Conservation (phyloP, 2,329 filamentous ascomycete genomes). For the Scytalidium sp. region DNA sequence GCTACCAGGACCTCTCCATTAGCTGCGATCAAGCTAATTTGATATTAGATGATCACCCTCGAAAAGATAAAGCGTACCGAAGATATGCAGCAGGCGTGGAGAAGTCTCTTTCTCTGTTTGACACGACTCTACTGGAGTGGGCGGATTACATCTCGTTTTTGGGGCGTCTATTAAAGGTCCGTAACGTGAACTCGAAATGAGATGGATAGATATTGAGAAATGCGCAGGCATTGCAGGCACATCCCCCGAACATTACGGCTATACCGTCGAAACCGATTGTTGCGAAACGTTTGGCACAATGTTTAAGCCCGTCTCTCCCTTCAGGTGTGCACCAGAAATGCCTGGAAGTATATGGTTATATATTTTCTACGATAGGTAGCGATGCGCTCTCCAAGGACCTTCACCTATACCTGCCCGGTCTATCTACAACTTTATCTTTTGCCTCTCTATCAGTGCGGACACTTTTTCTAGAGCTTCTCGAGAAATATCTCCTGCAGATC, state of each 20-base stretch:
- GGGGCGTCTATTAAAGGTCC: slow-evolving; percentile 82
- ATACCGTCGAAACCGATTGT: slow-evolving; percentile 82
- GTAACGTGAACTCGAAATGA: slow-evolving; percentile 9
- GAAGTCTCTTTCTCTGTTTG: slow-evolving; percentile 82
- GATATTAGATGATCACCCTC: slow-evolving; percentile 47
- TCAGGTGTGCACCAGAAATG: slow-evolving; percentile 98
- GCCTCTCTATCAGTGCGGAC: slow-evolving; percentile 89
- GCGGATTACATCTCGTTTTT: slow-evolving; percentile 98
- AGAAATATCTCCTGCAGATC: slow-evolving; percentile 73
- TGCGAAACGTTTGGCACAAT: slow-evolving; percentile 90
- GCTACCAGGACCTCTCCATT: background rate
- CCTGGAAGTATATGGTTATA: slow-evolving; percentile 86
- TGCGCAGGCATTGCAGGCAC: slow-evolving; percentile 77
- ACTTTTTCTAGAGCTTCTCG: slow-evolving; percentile 79
- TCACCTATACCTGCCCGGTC: slow-evolving; percentile 82
- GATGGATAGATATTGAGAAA: slow-evolving; percentile 24
- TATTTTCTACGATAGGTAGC: slow-evolving; percentile 82
- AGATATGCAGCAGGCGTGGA: slow-evolving; percentile 90
- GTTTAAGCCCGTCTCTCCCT: slow-evolving; percentile 86
- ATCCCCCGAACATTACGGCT: slow-evolving; percentile 65
- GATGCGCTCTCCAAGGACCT: slow-evolving; percentile 80
- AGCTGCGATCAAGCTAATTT: background rate
- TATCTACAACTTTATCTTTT: slow-evolving; percentile 87
- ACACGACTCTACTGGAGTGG: slow-evolving; percentile 95
- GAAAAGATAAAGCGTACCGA: slow-evolving; percentile 69